Evolutionary conservation across 768 basidiomycete species (phyloP).

Genomic region (Pleurotus pulmonarius): DNA sequence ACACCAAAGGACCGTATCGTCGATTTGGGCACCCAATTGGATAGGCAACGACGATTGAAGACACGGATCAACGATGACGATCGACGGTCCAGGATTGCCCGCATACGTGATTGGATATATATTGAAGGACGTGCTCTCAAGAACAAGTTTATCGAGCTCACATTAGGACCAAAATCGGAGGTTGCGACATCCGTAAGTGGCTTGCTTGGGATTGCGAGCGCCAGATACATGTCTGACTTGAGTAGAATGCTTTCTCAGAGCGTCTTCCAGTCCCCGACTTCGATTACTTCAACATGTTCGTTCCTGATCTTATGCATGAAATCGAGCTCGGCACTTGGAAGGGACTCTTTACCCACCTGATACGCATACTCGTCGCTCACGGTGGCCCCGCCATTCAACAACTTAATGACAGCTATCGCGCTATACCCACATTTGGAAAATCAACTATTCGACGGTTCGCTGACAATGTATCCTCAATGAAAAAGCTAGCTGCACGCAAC

Average conservation of each 20-base stretch:
- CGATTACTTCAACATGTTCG: constrained; percentile 35
- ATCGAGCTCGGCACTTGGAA: too few relatives aligned
- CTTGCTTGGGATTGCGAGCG: background rate
- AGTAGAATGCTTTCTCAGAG: constrained; percentile 26
- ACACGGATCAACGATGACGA: background rate
- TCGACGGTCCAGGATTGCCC: background rate
- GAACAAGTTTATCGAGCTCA: background rate
- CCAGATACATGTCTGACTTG: background rate
- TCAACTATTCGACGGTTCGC: constrained; percentile 25
- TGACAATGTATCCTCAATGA: constrained; percentile 26
- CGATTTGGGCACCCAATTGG: constrained; percentile 17
- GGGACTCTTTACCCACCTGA: constrained; percentile 9
- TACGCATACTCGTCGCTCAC: constrained; percentile 27
- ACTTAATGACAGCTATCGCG: constrained; percentile 25
- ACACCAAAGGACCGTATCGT: background rate
- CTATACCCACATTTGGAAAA: constrained; percentile 21
- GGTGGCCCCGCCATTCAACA: constrained; percentile 19
- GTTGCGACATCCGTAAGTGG: constrained; percentile 7
- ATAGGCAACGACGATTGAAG: background rate
- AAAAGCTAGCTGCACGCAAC: constrained; percentile 28
- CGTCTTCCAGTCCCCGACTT: constrained; percentile 25
- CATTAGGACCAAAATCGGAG: background rate
- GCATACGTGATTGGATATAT: background rate
- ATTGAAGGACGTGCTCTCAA: background rate
- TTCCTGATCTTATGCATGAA: constrained; percentile 32